phyloP scores from a whole-genome alignment of 768 basidiomycete genomes.

The Mycena sanguinolenta region DNA sequence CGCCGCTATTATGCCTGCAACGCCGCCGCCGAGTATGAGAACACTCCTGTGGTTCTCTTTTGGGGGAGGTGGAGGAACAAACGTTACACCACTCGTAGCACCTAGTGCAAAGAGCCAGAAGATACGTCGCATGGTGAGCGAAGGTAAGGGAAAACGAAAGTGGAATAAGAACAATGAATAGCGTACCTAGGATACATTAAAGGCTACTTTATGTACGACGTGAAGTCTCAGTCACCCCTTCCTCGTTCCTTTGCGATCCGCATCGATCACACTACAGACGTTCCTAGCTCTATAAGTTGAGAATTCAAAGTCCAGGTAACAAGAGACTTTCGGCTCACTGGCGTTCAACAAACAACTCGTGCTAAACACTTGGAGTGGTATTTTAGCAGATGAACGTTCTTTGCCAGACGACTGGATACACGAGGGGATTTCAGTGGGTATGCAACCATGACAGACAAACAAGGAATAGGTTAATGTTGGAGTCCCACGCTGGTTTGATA shows the following conservation, averaged over 20 bases:
- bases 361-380: no score
- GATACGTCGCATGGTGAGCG: background rate
- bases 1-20: slow-evolving; percentile 76
- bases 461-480: no score
- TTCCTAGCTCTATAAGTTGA: no score
- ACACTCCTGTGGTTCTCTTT: slow-evolving; percentile 42
- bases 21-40: slow-evolving; percentile 76
- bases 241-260: background rate
- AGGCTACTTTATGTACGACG: background rate
- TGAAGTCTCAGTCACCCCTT: background rate
- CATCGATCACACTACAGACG: background rate
- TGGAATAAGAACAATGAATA: no score
- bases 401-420: no score
- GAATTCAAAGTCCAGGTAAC: no score
- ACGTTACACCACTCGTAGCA: background rate
- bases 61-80: background rate
- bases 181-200: background rate
- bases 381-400: no score
- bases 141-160: background rate
- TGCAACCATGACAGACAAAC: no score
- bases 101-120: background rate
- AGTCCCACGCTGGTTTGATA: no score
- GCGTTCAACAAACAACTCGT: no score
- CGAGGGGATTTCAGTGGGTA: no score
- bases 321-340: no score